Evolutionary conservation across 495 filamentous ascomycete genomes (phyloP), one percentile per base, ranked within the genome.

Genomic region (Lepidopterella palustris): DNA sequence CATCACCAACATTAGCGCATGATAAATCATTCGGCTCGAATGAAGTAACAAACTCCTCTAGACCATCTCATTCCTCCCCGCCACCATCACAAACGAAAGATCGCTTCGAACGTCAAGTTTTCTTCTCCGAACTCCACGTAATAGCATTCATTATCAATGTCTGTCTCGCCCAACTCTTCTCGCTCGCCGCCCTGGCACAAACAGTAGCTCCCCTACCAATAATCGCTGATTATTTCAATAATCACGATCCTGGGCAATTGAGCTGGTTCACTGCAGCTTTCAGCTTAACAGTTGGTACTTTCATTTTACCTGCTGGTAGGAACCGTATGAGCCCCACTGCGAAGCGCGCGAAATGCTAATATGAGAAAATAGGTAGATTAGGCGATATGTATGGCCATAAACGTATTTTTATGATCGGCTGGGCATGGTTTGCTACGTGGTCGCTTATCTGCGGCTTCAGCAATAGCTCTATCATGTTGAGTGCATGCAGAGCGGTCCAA

Each of bases 401-500:
- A 50, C 25, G 23, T 5, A 59, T 69, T 21, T 40, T 67, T 26
- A 23, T 64, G 1, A 23, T 66, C 42, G 66, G 66, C 4, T 67
- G 23, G 25, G 10, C 24, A 4, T 69, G 66, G 66, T 58, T 69
- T 25, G 50, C 48, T 13, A 3, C 64, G 6, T 67, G 64, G 64
- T 54, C 51, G 15, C n/a, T 58, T 4, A 39, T 67, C 9, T 11
- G 32, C 2, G 66, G 66, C 3, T 55, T 66, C 15, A 64, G 61
- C 40, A 65, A 59, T 42, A 65, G 71, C 45, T 27, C 71, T 23
- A 61, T 69, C 21, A 65, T 84, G 20, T 81, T 80, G 61, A 70
- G 77, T 25, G 66, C 73, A 31, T 73, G 75, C 42, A 74, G 80
- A 15, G 77, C 74, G 1, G 60, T 83, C 5, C 76, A 80, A 13